Conservation (phyloP, 257 asterid species). For the Vinca minor region DNA sequence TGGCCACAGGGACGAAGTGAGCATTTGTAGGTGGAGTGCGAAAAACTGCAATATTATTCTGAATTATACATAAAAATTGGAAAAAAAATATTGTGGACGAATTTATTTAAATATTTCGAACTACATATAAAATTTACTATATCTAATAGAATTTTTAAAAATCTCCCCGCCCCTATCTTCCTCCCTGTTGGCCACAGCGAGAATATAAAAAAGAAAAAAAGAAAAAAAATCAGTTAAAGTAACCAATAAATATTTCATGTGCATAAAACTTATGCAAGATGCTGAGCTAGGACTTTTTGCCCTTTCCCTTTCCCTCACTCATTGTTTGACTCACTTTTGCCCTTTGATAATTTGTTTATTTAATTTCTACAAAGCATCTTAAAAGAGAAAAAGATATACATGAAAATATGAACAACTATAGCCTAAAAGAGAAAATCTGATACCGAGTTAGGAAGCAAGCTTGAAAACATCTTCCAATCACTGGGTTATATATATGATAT, state of each 20-base stretch:
- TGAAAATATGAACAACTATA: background rate
- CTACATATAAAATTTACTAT: too few relatives aligned
- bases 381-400: background rate
- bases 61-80: too few relatives aligned
- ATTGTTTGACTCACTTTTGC: background rate
- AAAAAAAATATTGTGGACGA: too few relatives aligned
- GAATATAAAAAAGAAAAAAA: too few relatives aligned
- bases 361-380: constrained; percentile 3
- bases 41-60: too few relatives aligned
- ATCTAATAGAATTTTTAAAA: too few relatives aligned
- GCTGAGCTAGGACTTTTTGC: background rate
- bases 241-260: background rate
- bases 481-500: constrained; percentile 1
- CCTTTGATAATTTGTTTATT: background rate
- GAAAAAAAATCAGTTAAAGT: too few relatives aligned
- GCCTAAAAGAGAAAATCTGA: background rate
- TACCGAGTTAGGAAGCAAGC: background rate
- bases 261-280: background rate
- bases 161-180: too few relatives aligned
- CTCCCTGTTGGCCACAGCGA: too few relatives aligned
- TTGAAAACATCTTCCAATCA: background rate
- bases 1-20: too few relatives aligned
- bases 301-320: background rate
- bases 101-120: too few relatives aligned
- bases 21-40: too few relatives aligned